A percentile compares a stretch with the other conserved stretches of the same genome.
phyloP scores from a whole-genome alignment of 768 basidiomycete species.

The Strobilomyces dryophilus region DNA sequence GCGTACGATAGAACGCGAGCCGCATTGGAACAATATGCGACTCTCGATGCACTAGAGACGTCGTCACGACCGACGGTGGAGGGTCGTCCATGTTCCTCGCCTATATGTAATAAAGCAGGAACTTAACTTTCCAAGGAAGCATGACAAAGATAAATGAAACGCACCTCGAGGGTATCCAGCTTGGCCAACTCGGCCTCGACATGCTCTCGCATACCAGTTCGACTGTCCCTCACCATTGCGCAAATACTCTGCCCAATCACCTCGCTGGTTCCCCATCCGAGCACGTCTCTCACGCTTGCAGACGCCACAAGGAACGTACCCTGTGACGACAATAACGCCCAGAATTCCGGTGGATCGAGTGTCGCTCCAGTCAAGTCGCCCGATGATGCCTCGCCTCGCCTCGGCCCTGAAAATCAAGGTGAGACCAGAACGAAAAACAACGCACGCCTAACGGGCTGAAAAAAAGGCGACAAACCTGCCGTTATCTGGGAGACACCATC shows the following conservation, averaged over 20 bases:
- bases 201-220: constrained; percentile 12
- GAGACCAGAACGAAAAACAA: not conserved
- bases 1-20: constrained; percentile 38
- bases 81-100: constrained; percentile 10
- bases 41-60: constrained; percentile 39
- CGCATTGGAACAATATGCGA: constrained; percentile 27
- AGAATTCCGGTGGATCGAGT: constrained; percentile 38
- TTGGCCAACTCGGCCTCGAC: constrained; percentile 28
- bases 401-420: constrained; percentile 6
- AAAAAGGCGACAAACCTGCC: constrained; percentile 23
- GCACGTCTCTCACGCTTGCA: constrained; percentile 51
- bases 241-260: constrained; percentile 46
- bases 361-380: not conserved
- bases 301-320: constrained; percentile 51
- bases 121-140: not conserved
- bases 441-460: not conserved
- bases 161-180: constrained; percentile 14
- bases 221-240: constrained; percentile 33
- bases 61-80: constrained; percentile 17
- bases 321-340: constrained; percentile 45
- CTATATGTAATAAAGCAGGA: not conserved
- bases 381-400: not conserved
- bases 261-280: constrained; percentile 58
- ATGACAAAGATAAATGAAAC: not conserved
- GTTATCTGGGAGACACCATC: not conserved